Base-by-base conservation (phyloP, 192 early-diverging fungal genomes). In the Podila epicladia region DNA sequence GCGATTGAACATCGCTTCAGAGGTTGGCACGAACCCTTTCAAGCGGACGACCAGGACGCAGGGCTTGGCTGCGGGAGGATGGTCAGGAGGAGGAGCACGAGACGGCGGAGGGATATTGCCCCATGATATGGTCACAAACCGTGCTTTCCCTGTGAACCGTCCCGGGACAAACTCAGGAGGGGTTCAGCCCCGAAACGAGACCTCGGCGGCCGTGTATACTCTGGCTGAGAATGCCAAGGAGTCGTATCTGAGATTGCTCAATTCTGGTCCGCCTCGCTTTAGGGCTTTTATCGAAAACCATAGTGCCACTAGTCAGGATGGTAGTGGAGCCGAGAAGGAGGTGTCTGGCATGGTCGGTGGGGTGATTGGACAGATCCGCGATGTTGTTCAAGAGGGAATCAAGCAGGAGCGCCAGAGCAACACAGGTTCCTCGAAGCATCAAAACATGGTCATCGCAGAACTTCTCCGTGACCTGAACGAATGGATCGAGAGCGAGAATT, bases 21-120 rank as follows among this genome's bases (percentile, higher is more conserved):
- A 48, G 57, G 53, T 80, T 60, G 77, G 77, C 4, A 73, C 71
- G 1, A 80, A 80, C n/a, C 77, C 77, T 13, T 80, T 80, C n/a
- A 72, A 58, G 12, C 35, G 77, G 26, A 80, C 77, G 2, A 31
- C 62, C 0, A 48, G 77, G 28, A 55, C n/a, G 9, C 70, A 72
- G 20, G 77, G 77, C 3, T 15, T 73, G 55, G 77, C 60, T 41
- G 70, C 71, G 9, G 77, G 77, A 2, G 71, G 71, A 28, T 80
- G 77, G 77, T 29, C 64, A 15, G 67, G 64, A 3, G 62, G 26
- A 37, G 62, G 26, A 37, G 37, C 48, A 6, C 15, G 15, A 0
- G 58, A 38, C 17, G 26, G 22, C 2, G 29, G 38, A 50, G 73
- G 65, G 32, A 20, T 26, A 9, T 9, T 50, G 3, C 33, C 48